phyloP scores from a whole-genome alignment of 208 protist species.

The Lotmaria passim region DNA sequence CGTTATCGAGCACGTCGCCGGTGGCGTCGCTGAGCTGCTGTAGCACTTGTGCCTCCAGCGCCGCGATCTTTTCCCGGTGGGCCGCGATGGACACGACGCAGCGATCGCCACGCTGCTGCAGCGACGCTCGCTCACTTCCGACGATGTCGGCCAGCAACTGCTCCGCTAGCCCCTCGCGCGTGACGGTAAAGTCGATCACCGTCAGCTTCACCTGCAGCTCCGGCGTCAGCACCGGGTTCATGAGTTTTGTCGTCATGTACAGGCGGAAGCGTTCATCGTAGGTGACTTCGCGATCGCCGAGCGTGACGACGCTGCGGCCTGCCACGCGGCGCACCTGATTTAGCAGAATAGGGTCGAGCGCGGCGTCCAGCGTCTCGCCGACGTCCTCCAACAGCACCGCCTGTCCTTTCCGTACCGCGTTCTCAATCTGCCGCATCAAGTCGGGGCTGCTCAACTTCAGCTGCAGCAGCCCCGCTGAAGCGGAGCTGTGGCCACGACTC shows the following conservation, averaged over 20 bases:
- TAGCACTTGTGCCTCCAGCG: slow-evolving; percentile 94
- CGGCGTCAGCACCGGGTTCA: slow-evolving; percentile 94
- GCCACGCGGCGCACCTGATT: slow-evolving; percentile 92
- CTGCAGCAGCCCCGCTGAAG: slow-evolving; percentile 80
- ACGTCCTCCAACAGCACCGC: slow-evolving; percentile 96
- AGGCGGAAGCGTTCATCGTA: slow-evolving; percentile 93
- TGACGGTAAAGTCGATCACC: slow-evolving; percentile 95
- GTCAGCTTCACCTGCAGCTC: slow-evolving; percentile 95
- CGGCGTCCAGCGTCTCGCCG: slow-evolving; percentile 94
- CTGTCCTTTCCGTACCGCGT: slow-evolving; percentile 93
- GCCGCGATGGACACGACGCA: slow-evolving; percentile 94
- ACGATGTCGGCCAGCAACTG: slow-evolving; percentile 94
- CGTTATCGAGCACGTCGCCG: slow-evolving; percentile 96
- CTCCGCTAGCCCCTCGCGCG: slow-evolving; percentile 89
- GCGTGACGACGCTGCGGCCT: slow-evolving; percentile 85
- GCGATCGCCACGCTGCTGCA: slow-evolving; percentile 87
- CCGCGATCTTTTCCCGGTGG: slow-evolving; percentile 92
- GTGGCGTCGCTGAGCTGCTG: slow-evolving; percentile 90
- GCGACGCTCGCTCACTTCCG: slow-evolving; percentile 80
- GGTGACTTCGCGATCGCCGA: slow-evolving; percentile 94
- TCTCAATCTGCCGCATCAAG: slow-evolving; percentile 93
- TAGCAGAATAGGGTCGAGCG: slow-evolving; percentile 94
- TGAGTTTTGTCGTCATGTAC: slow-evolving; percentile 96
- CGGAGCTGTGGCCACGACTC: slow-evolving; percentile 51
- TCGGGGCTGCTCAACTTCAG: slow-evolving; percentile 92